Base-by-base conservation (phyloP, 257 asterid species). In the Thymus mandschuricus region DNA sequence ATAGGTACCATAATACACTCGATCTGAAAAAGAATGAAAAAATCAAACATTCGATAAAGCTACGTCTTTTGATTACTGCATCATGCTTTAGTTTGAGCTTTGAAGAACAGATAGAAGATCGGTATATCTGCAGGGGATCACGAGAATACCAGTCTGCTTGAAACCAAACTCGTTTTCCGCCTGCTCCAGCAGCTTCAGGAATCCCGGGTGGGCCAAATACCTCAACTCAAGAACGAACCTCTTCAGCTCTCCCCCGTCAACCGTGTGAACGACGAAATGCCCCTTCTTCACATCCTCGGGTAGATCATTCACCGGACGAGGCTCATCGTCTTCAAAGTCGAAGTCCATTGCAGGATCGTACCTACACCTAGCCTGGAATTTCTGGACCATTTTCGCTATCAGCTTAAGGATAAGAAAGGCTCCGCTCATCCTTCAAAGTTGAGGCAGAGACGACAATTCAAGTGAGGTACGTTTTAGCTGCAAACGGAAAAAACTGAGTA, bases 81-180 rank as follows among this genome's bases (percentile, higher is more conserved):
- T 59, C 69, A 13, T 56, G 68, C 68, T 40, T 74, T 64, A 50
- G 60, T 68, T 50, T 62, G 21, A 21, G 21, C 21, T 21, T 21
- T 21, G 76, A 74, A 83, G 70, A 59, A 83, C 45, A 66, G 78
- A 76, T 61, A 78, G 84, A 6, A 86, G 82, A 48, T 84, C 85
- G 27, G 70, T 31, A 31, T 75, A 80, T 40, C 82, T 21, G 65
- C 92, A 86, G 54, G 92, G 88, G 11, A 86, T 60, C 27, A 69
- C 83, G 60, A 86, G 89, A 66, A 82, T 71, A 8, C 89, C 89
- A 10, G 64, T 71, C 60, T 81, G 88, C 34, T 66, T 43, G 35
- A 80, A 86, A 43, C 92, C 86, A 8, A 82, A 87, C 72, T 87
- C 88, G 55, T 75, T 81, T 72, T 81, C 88, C 10, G 86, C 84